Conservation (phyloP, 257 asterid genomes). For the Echium plantagineum region DNA sequence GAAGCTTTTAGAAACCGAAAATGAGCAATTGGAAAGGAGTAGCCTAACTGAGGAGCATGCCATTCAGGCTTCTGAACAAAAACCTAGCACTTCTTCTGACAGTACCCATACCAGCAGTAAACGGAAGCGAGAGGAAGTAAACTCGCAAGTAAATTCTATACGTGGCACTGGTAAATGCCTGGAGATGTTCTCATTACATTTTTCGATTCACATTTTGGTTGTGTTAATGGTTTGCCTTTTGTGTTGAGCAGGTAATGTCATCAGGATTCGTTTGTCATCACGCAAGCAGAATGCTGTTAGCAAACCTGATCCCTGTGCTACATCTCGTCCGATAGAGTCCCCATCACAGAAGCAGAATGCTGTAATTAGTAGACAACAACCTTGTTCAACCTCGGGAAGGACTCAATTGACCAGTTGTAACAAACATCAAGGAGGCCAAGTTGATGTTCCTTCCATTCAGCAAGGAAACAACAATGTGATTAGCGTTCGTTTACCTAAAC, state of each 20-base stretch:
- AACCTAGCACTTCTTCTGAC: constrained; percentile 56
- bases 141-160: too few species aligned
- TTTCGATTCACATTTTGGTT: neutral
- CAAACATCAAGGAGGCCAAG: constrained; percentile 5
- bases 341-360: neutral
- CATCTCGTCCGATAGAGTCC: too few species aligned
- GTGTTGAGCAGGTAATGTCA: constrained; percentile 33
- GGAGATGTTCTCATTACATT: neutral
- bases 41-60: constrained; percentile 64
- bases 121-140: constrained; percentile 32
- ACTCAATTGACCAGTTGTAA: constrained; percentile 11
- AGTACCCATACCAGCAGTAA: constrained; percentile 69
- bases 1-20: constrained; percentile 22
- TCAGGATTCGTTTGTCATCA: constrained; percentile 39
- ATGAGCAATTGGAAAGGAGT: constrained; percentile 55
- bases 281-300: constrained; percentile 17
- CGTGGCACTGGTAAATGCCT: constrained; percentile 26
- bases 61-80: constrained; percentile 18
- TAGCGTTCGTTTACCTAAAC: constrained; percentile 1
- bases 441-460: constrained; percentile 4
- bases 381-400: constrained; percentile 36
- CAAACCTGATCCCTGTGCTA: neutral
- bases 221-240: too few species aligned
- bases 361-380: constrained; percentile 9
- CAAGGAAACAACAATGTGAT: neutral